Evolutionary conservation across 768 basidiomycete genomes (phyloP), one percentile per base, ranked within the genome.

Genomic region (Astraeus odoratus): DNA sequence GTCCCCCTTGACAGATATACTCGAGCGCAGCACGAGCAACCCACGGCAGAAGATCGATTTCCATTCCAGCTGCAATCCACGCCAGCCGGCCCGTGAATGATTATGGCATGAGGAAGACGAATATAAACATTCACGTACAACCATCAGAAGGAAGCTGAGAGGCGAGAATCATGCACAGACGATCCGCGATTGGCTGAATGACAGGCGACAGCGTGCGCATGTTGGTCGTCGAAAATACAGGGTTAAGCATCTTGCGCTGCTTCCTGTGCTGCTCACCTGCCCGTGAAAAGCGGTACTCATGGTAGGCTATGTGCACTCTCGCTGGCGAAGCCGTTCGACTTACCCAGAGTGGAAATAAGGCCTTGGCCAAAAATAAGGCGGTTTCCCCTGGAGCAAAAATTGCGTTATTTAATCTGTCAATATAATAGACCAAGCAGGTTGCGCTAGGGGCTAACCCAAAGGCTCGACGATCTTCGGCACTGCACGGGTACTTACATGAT

Each of bases 271-370:
- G 58, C 37, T 62, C 63, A 12, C 56, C 61, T 62, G 40, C 19
- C 19, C 16, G n/a, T n/a, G n/a, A n/a, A n/a, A n/a, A n/a, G n/a
- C n/a, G n/a, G n/a, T n/a, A n/a, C n/a, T n/a, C n/a, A n/a, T n/a
- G n/a, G n/a, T n/a, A 13, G 4, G 20, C 33, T 34, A 1, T 16
- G 15, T 34, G 7, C n/a, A 34, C n/a, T 8, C n/a, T 4, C n/a
- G n/a, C n/a, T n/a, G n/a, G n/a, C n/a, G n/a, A 33, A 29, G 25
- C 35, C 5, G 50, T 16, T 34, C 1, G 15, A 47, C 57, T 22
- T 43, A 67, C 67, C 67, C 3, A 67, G 57, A 20, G 70, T 70
- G 0, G 64, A 61, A 16, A 67, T 57, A 3, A 71, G 58, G 26
- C 69, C 65, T 12, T 57, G 51, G 15, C 70, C 70, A 26, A 72